Evolutionary conservation across 1,284 basidiomycete genomes (phyloP), one percentile per base, ranked within the genome.

Genomic region (Ustilago curta): DNA sequence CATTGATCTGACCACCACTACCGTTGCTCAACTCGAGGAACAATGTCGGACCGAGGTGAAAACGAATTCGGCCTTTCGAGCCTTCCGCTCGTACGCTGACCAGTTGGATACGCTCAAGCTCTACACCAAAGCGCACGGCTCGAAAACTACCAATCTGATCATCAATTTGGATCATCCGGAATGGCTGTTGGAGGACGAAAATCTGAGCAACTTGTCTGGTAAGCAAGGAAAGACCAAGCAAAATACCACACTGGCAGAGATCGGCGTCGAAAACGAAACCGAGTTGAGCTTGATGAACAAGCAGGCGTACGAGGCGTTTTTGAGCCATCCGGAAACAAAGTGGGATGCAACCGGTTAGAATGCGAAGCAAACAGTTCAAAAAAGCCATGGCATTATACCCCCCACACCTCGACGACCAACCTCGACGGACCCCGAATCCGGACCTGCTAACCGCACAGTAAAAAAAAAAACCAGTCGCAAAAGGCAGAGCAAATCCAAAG

Each of bases 111-210:
- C 95, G 11, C 78, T 99, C 68, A 99, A 99, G 84, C 86, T 97
- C 16, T 99, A 99, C 85, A 94, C 93, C 0, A 91, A 91, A 79
- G 96, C 96, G 1, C 96, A 98, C 83, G 94, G 95, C 11, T 89
- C 94, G 63, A 99, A 99, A 89, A 84, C 83, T 12, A 83, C 80
- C 6, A 84, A 84, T 49, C 63, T 84, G 23, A 84, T 84, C 68
- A 82, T 84, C 76, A 84, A 84, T 53, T 55, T 84, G 16, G 83
- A 84, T 42, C 79, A 78, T 37, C 72, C 75, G 1, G 83, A 84
- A 18, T 84, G 81, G 81, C 48, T 84, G n/a, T 59, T 82, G 2
- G 55, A 59, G 2, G 68, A 73, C 18, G 42, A 51, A 9, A 67
- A 70, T n/a, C 11, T 75, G 4, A 7, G 14, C 2, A 8, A 14